A percentile compares a stretch with the other conserved stretches of the same genome.
Evolutionary conservation across 352 stramenopile genomes (phyloP).

Genomic region (Globisporangium nagaii): DNA sequence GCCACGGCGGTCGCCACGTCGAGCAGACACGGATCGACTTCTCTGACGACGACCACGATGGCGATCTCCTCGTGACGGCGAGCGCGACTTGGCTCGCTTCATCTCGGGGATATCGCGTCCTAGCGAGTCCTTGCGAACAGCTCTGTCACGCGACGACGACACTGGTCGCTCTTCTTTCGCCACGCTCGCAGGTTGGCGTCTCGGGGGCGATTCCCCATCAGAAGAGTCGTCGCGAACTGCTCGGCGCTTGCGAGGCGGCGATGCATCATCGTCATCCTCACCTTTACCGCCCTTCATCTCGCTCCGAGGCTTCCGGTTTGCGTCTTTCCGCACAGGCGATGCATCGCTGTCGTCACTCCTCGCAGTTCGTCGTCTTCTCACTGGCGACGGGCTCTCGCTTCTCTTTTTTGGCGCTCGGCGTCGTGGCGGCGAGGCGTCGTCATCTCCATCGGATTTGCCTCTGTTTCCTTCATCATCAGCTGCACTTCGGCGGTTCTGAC

Average conservation of each 20-base stretch:
- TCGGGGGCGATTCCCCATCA: neutral
- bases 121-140: constrained; percentile 18
- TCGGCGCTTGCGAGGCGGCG: constrained; percentile 11
- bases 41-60: neutral
- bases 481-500: neutral
- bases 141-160: neutral
- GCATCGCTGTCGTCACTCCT: constrained; percentile 15
- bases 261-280: constrained; percentile 11
- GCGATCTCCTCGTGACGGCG: neutral
- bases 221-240: neutral
- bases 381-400: neutral
- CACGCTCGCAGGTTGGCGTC: neutral
- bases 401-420: neutral
- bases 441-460: neutral
- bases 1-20: neutral
- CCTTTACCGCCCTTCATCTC: constrained; percentile 5
- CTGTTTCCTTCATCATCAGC: neutral
- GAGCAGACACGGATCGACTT: neutral
- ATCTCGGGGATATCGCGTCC: constrained; percentile 10
- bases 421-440: constrained; percentile 22
- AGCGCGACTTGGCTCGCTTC: neutral
- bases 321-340: constrained; percentile 20
- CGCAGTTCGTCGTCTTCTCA: neutral
- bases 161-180: neutral
- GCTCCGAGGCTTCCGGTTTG: neutral